Conservation (phyloP, 257 asterid genomes). For the Ilex aquifolium region DNA sequence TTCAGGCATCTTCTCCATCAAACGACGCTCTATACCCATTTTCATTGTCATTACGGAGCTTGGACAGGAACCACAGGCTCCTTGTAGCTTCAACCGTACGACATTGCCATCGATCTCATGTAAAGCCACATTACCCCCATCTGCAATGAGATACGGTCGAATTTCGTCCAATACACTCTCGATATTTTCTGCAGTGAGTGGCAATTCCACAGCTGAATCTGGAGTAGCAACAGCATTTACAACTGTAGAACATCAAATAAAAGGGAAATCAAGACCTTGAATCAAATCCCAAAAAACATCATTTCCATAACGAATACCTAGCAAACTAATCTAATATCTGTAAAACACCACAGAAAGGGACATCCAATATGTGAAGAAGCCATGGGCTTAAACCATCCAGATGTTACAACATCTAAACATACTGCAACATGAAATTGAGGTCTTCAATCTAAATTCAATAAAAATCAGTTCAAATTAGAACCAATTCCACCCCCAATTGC, state of each 20-base stretch:
- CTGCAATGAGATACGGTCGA: constrained; percentile 89
- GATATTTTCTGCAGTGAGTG: constrained; percentile 83
- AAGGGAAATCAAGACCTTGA: constrained; percentile 7
- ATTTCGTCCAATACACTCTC: constrained; percentile 89
- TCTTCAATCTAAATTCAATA: no score
- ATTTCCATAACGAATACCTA: neutral
- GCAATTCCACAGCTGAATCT: constrained; percentile 58
- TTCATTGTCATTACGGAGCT: constrained; percentile 84
- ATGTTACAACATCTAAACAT: no score
- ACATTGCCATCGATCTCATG: constrained; percentile 94
- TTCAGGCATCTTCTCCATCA: constrained; percentile 93
- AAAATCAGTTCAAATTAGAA: no score
- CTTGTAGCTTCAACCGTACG: constrained; percentile 81
- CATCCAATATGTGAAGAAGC: neutral
- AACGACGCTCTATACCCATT: constrained; percentile 89
- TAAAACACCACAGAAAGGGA: neutral
- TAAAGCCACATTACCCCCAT: constrained; percentile 94
- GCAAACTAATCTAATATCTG: neutral
- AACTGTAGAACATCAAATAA: constrained; percentile 31
- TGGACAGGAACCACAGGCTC: constrained; percentile 99
- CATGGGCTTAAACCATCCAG: no score
- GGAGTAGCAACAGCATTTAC: constrained; percentile 72
- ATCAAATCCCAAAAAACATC: neutral
- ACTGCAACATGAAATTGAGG: no score
- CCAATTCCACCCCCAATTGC: no score